Percentiles rank a stretch among this genome's conserved stretches.
These are phyloP conservation scores for Skeletonema tropicum DNA, from an alignment of 108 stramenopile genomes.

Conservation along the genomic window DNA sequence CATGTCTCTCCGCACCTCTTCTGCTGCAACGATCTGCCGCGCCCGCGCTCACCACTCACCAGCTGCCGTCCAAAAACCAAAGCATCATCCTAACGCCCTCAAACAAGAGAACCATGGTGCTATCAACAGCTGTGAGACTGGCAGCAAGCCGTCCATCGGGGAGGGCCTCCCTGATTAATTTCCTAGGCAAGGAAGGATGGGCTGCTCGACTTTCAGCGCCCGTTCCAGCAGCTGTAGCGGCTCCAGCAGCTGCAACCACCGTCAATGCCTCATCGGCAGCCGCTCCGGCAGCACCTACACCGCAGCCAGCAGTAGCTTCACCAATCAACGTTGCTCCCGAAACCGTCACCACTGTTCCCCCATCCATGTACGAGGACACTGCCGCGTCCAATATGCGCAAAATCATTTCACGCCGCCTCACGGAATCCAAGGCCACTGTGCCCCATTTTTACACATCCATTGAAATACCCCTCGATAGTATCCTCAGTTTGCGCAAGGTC, in stretches of 20 bases:
- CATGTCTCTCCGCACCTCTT: too few relatives aligned
- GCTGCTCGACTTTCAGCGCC: slow-evolving; percentile 39
- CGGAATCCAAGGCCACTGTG: slow-evolving; percentile 94
- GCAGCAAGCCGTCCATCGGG: slow-evolving; percentile 36
- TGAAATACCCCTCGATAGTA: slow-evolving; percentile 87
- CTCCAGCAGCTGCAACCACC: slow-evolving; percentile 52
- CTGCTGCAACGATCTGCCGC: too few relatives aligned
- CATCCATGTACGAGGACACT: slow-evolving; percentile 44
- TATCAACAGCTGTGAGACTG: slow-evolving; percentile 27
- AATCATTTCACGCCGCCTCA: slow-evolving; percentile 94
- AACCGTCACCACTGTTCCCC: slow-evolving; percentile 49
- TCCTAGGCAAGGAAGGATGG: slow-evolving; percentile 92
- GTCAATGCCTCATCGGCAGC: slow-evolving; percentile 48
- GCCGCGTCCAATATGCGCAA: slow-evolving; percentile 85
- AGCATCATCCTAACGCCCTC: too few relatives aligned
- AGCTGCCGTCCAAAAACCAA: too few relatives aligned
- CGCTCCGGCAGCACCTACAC: slow-evolving; percentile 45
- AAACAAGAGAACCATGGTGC: background rate
- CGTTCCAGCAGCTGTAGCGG: slow-evolving; percentile 32
- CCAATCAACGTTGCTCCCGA: slow-evolving; percentile 57
- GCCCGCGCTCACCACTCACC: too few relatives aligned
- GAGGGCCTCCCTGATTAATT: slow-evolving; percentile 70
- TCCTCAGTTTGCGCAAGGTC: slow-evolving; percentile 81
- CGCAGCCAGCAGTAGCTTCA: slow-evolving; percentile 37
- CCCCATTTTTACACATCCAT: slow-evolving; percentile 97